These are phyloP conservation scores for Thecaphora thlaspeos DNA, from an alignment of 1,284 basidiomycete genomes.

Conservation along the genomic window DNA sequence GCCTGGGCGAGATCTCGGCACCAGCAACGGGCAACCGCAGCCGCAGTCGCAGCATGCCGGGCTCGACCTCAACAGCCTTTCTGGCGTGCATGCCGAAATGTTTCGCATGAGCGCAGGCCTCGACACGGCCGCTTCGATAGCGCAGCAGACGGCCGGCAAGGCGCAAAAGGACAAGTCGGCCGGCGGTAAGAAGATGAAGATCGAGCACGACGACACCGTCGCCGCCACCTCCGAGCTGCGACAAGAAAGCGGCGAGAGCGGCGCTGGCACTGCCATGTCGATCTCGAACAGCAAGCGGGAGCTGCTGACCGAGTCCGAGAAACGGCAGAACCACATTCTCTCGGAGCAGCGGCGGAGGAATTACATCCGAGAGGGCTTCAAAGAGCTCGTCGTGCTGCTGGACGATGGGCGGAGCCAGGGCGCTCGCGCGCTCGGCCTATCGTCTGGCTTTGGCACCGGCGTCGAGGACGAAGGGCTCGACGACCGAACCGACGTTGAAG, in stretches of 20 bases:
- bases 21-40: not conserved
- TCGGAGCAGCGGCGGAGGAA: conserved; percentile 54
- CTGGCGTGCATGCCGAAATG: conserved; percentile 38
- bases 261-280: conserved; percentile 2
- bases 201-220: conserved; percentile 36
- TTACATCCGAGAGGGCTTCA: conserved; percentile 55
- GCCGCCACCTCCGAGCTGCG: conserved; percentile 1
- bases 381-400: conserved; percentile 52
- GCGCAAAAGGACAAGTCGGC: conserved; percentile 4
- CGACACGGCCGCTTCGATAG: conserved; percentile 2
- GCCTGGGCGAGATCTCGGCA: not conserved
- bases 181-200: conserved; percentile 41
- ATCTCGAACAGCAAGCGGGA: conserved; percentile 25
- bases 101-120: conserved; percentile 36
- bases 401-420: conserved; percentile 52
- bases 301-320: conserved; percentile 47
- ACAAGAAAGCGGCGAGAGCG: not conserved
- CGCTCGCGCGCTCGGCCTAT: conserved; percentile 52
- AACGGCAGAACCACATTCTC: conserved; percentile 52
- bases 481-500: conserved; percentile 49
- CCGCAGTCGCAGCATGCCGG: not conserved
- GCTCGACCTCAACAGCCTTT: conserved; percentile 20
- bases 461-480: conserved; percentile 55
- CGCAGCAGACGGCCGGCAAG: not conserved
- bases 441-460: conserved; percentile 52